Base-by-base conservation (phyloP, 345 rosid species). In the Arabis alpina region DNA sequence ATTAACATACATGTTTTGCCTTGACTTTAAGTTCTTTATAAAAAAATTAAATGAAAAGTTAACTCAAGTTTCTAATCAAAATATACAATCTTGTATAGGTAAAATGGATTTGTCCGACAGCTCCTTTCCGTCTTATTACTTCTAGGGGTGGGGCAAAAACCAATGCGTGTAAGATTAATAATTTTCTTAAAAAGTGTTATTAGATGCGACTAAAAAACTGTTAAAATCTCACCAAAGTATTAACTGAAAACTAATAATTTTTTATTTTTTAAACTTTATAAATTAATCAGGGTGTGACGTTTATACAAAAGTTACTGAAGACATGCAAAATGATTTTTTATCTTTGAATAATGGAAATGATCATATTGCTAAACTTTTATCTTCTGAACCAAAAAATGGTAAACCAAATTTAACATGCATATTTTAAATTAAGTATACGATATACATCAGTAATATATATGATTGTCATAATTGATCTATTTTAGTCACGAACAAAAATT, bases 71-170 rank as follows among this genome's bases (percentile, higher is more conserved):
- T 60, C 41, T 45, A 15, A 28, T 14, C 13, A 5, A 50, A 50
- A 1, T 13, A 7, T 13, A 23, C 40, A 24, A 51, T 61, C 16
- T 61, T 39, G 4, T 61, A 61, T 80, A 91, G 97, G 81, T 91
- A 66, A 91, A 87, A 76, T 91, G 93, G 97, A 87, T 91, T 79
- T 88, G 88, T 54, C 96, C 90, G 16, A 91, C 91, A 62, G 93
- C 96, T 69, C 93, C 96, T 27, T 80, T 76, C 36, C 86, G 81
- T 39, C 86, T 90, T 0, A 82, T 88, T 40, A 80, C 83, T 50
- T 4, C 80, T 39, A 82, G 87, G 34, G 89, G 93, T 24, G 93
- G 96, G 70, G 77, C 83, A 61, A 78, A 83, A 24, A 84, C 86
- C 71, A 82, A 84, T 48, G 88, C 93, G 64, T 91, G 97, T 91